phyloP scores from a whole-genome alignment of 2,329 filamentous ascomycete species.

The Cercospora zeae-maydis region DNA sequence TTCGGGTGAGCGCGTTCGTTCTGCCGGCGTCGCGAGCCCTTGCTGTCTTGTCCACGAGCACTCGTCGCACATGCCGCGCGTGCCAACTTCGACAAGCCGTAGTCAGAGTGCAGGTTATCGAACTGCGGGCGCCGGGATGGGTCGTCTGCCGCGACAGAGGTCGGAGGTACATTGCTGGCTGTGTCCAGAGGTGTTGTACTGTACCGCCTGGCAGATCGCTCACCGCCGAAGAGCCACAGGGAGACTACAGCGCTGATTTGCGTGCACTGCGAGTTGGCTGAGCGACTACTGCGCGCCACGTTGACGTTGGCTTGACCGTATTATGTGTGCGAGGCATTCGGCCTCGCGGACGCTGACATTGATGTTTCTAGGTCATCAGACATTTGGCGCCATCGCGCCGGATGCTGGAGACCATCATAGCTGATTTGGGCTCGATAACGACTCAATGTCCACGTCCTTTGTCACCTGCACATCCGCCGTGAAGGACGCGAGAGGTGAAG shows the following conservation, averaged over 20 bases:
- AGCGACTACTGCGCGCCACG: not conserved
- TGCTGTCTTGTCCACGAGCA: not conserved
- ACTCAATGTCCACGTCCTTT: not conserved
- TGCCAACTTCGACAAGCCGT: not conserved
- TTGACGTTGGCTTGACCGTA: not conserved
- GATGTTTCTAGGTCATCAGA: not conserved
- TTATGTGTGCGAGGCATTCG: conserved; percentile 3
- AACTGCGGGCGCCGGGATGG: not conserved
- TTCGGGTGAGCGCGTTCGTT: not conserved
- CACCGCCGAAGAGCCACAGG: too few species aligned
- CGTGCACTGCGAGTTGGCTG: not conserved
- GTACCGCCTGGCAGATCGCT: not conserved
- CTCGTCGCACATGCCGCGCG: not conserved
- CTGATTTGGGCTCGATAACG: not conserved
- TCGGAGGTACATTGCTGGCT: conserved; percentile 4
- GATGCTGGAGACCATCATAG: not conserved
- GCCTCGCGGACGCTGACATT: not conserved
- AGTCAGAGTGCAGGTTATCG: not conserved
- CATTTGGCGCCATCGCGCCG: not conserved
- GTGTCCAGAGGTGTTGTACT: conserved; percentile 4
- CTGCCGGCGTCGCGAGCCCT: not conserved
- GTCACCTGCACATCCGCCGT: not conserved
- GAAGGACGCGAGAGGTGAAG: not conserved
- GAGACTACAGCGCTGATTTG: too few species aligned
- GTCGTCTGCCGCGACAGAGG: not conserved